Evolutionary conservation across 345 rosid genomes (phyloP), one percentile per base, ranked within the genome.

Genomic region (Hypericum androsaemum): DNA sequence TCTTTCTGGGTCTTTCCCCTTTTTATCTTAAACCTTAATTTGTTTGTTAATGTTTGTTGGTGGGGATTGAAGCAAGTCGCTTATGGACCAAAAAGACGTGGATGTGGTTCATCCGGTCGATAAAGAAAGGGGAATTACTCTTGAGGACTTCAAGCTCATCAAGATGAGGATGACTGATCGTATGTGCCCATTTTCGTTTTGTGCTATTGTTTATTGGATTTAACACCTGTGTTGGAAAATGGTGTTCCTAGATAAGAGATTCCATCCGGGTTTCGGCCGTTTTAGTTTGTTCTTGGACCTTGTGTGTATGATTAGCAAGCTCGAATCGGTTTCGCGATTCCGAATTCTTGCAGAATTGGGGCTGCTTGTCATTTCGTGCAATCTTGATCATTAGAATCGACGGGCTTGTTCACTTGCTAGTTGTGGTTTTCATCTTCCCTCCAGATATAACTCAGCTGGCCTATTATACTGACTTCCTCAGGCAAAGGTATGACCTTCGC

Each of bases 81-180:
- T 90, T 8, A 58, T 77, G 72, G 96, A 90, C 67, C 94, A 74
- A 57, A 96, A 87, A 68, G 77, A 88, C 7, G 78, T 81, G 15
- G 89, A 81, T 64, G 94, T 77, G 61, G 82, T 85, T 40, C 85
- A 75, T 39, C 80, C 72, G 48, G 69, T 52, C 47, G 98, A 88
- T 62, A 84, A 76, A 66, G 89, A 85, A 35, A 92, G 72, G 64
- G 90, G 98, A 52, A 66, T 88, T 56, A 80, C 82, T 49, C 70
- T 81, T 47, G 98, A 92, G 47, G 97, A 92, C 58, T 81, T 85
- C 73, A 92, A 81, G 74, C 74, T 92, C 62, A 81, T 88, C 39
- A 88, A 88, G 75, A 67, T 76, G 71, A 94, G 85, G n/a, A 85
- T 88, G 95, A 66, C 88, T 43, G 81, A 58, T 58, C 80, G 97